Evolutionary conservation across 2,329 filamentous ascomycete species (phyloP).

Genomic region (Penicillium sp.): DNA sequence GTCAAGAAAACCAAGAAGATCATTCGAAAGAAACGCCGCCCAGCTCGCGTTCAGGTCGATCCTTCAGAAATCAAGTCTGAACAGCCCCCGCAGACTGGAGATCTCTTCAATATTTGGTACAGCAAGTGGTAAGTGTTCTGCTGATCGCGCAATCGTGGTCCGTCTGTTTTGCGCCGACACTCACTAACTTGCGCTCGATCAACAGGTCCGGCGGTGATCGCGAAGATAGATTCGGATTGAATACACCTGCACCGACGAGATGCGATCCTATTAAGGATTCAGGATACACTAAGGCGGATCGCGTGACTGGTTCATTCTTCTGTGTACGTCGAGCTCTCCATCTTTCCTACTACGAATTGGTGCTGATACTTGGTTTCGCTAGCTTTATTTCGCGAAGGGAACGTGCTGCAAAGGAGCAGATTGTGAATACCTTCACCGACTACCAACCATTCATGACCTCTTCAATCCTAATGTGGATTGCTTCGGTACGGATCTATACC

Average conservation of each 20-base stretch:
- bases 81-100: constrained; percentile 87
- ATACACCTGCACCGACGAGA: constrained; percentile 78
- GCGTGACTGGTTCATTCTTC: constrained; percentile 79
- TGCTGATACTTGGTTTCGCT: neutral
- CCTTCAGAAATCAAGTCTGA: constrained; percentile 78
- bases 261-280: constrained; percentile 82
- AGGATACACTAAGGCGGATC: constrained; percentile 77
- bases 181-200: neutral
- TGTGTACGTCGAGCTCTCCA: constrained; percentile 62
- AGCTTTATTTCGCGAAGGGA: constrained; percentile 17
- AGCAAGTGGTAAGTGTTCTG: constrained; percentile 66
- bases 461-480: constrained; percentile 95
- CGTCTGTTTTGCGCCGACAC: neutral
- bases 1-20: constrained; percentile 81
- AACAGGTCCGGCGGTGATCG: constrained; percentile 82
- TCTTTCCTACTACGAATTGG: neutral
- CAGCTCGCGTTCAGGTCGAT: constrained; percentile 88
- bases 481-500: constrained; percentile 61
- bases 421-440: constrained; percentile 88
- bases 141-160: neutral
- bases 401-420: constrained; percentile 75
- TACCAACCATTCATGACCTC: constrained; percentile 83
- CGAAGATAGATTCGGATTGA: constrained; percentile 84
- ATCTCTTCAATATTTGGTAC: constrained; percentile 98
- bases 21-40: constrained; percentile 84